phyloP scores from a whole-genome alignment of 2,329 filamentous ascomycete species.

The Lasiodiplodia sp. region DNA sequence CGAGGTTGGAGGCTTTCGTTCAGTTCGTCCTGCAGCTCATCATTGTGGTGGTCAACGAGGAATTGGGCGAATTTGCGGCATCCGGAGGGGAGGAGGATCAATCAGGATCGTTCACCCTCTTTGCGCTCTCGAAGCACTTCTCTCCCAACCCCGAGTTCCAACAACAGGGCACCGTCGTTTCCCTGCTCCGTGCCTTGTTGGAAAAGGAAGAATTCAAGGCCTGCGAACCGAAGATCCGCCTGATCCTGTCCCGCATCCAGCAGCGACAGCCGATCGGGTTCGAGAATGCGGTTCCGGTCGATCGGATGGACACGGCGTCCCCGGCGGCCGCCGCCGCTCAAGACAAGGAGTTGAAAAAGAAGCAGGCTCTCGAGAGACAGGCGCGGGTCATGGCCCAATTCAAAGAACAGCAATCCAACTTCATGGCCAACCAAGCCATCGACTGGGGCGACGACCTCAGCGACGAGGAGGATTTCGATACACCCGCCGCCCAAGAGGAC shows the following conservation, averaged over 20 bases:
- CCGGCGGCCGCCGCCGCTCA: slow-evolving; percentile 70
- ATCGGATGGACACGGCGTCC: slow-evolving; percentile 81
- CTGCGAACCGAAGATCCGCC: slow-evolving; percentile 82
- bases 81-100: slow-evolving; percentile 54
- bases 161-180: slow-evolving; percentile 57
- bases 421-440: slow-evolving; percentile 86
- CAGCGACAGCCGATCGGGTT: slow-evolving; percentile 81
- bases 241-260: slow-evolving; percentile 84
- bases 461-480: slow-evolving; percentile 70
- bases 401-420: slow-evolving; percentile 95
- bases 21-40: slow-evolving; percentile 90
- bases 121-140: slow-evolving; percentile 70
- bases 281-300: slow-evolving; percentile 71
- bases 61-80: slow-evolving; percentile 63
- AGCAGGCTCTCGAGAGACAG: slow-evolving; percentile 86
- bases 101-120: slow-evolving; percentile 72
- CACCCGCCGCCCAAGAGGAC: slow-evolving; percentile 68
- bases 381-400: slow-evolving; percentile 97
- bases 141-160: slow-evolving; percentile 45
- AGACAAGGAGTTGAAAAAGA: slow-evolving; percentile 85
- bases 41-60: slow-evolving; percentile 85
- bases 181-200: slow-evolving; percentile 60
- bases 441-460: slow-evolving; percentile 89
- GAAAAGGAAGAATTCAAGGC: slow-evolving; percentile 78
- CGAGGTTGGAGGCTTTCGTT: slow-evolving; percentile 87